phyloP scores from a whole-genome alignment of 1,284 basidiomycete species.

The Fomitopsis schrenkii region DNA sequence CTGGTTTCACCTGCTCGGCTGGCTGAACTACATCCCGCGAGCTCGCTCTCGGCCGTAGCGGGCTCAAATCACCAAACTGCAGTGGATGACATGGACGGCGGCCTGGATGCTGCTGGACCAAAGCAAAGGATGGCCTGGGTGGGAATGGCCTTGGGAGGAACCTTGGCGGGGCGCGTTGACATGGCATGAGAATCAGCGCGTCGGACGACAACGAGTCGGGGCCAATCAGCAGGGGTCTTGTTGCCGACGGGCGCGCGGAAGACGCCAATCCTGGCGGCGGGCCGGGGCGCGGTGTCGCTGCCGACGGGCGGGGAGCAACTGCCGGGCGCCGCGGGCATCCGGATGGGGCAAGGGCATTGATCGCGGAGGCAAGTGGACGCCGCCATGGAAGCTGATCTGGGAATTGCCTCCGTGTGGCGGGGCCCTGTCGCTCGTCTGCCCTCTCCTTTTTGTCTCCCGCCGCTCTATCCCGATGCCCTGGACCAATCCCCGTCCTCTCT shows the following conservation, averaged over 20 bases:
- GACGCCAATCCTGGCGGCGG: not conserved
- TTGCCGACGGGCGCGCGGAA: not conserved
- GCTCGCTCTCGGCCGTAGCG: too few species aligned
- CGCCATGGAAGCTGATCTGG: not conserved
- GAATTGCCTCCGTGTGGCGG: not conserved
- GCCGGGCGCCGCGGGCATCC: not conserved
- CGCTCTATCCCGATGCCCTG: not conserved
- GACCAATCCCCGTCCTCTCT: not conserved
- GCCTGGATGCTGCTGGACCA: too few species aligned
- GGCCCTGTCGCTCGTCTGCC: not conserved
- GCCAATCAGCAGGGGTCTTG: not conserved
- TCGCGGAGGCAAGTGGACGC: too few species aligned
- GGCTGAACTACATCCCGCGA: too few species aligned
- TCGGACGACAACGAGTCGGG: not conserved
- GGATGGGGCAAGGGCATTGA: too few species aligned
- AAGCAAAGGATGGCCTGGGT: too few species aligned
- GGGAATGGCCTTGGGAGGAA: too few species aligned
- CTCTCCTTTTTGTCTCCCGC: not conserved
- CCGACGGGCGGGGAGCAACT: not conserved
- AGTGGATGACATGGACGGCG: too few species aligned
- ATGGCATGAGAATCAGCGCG: too few species aligned
- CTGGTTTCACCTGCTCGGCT: too few species aligned
- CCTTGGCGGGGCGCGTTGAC: too few species aligned
- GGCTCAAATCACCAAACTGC: too few species aligned
- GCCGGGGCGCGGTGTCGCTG: not conserved